A percentile compares a stretch with the other conserved stretches of the same genome.
phyloP scores from a whole-genome alignment of 805 yeast species.

The Zygosaccharomyces gambellarensis region DNA sequence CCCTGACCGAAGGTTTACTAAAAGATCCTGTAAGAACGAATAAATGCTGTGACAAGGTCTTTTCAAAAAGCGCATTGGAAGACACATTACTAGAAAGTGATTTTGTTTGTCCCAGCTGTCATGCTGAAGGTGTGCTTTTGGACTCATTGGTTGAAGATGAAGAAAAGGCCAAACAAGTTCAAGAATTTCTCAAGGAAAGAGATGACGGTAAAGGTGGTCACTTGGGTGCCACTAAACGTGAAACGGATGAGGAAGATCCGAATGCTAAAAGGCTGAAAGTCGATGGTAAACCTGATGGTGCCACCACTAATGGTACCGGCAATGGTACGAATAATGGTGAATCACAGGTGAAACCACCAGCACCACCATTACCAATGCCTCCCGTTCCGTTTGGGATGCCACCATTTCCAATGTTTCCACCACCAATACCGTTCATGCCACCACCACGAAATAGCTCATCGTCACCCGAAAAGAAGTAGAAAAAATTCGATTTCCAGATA shows the following conservation, averaged over 20 bases:
- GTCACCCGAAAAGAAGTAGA: constrained; percentile 4
- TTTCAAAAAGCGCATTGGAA: constrained; percentile 61
- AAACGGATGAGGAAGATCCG: constrained; percentile 6
- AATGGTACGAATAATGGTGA: not conserved
- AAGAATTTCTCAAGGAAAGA: constrained; percentile 43
- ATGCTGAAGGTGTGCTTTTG: constrained; percentile 62
- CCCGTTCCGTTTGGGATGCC: constrained; percentile 35
- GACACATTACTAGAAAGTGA: constrained; percentile 70
- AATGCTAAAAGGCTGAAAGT: constrained; percentile 4
- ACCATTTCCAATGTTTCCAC: constrained; percentile 36
- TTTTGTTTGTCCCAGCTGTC: constrained; percentile 87
- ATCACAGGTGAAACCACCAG: not conserved
- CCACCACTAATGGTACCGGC: not conserved
- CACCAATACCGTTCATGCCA: constrained; percentile 33
- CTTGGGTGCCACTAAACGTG: constrained; percentile 10
- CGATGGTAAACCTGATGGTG: constrained; percentile 10
- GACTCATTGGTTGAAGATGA: constrained; percentile 65
- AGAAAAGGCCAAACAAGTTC: constrained; percentile 52
- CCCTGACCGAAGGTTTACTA: constrained; percentile 60
- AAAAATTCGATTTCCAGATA: not conserved
- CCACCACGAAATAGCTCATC: not conserved
- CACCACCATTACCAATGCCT: constrained; percentile 6
- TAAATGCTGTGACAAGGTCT: constrained; percentile 68
- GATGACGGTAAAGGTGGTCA: constrained; percentile 19
- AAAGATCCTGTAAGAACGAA: constrained; percentile 65